These are phyloP conservation scores for Quillaja saponaria DNA, from an alignment of 306 rosid species.

Conservation along the genomic window DNA sequence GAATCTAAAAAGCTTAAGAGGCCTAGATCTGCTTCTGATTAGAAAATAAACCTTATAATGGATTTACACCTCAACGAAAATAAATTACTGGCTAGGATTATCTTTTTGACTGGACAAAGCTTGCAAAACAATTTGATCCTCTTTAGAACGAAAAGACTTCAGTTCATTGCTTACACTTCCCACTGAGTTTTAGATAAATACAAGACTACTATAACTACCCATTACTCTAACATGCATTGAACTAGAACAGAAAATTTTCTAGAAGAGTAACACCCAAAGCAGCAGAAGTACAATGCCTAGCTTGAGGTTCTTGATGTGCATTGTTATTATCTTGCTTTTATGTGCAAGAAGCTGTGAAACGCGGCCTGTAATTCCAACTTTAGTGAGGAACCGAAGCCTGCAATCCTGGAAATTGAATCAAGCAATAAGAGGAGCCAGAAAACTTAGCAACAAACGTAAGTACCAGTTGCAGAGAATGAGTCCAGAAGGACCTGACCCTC, in stretches of 20 bases:
- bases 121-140: no score
- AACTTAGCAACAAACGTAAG: not conserved
- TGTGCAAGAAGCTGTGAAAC: constrained; percentile 36
- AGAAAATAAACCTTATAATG: no score
- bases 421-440: constrained; percentile 23
- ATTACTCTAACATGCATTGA: no score
- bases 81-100: no score
- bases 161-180: no score
- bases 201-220: no score
- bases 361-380: constrained; percentile 38
- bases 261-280: not conserved
- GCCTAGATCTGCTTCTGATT: no score
- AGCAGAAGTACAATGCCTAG: not conserved
- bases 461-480: constrained; percentile 34
- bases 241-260: no score
- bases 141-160: no score
- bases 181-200: not conserved
- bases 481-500: constrained; percentile 70
- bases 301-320: constrained; percentile 9
- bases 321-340: constrained; percentile 32
- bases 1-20: no score
- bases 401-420: constrained; percentile 11
- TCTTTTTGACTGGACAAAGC: no score
- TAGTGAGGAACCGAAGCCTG: constrained; percentile 19
- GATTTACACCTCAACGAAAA: no score